phyloP scores from a whole-genome alignment of 176 grass and related monocot species.

The Saccharum spontaneum region DNA sequence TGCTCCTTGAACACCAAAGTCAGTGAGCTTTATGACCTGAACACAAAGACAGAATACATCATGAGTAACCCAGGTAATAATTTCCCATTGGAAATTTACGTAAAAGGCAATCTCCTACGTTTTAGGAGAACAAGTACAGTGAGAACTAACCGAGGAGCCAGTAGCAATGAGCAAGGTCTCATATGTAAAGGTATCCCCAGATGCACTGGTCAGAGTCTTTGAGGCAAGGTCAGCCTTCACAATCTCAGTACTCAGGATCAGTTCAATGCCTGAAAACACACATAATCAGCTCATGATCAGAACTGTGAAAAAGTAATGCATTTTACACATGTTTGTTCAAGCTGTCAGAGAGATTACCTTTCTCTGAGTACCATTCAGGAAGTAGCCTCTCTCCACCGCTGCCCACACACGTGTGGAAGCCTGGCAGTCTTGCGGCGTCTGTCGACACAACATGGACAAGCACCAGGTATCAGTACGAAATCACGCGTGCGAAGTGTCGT shows the following conservation, averaged over 20 bases:
- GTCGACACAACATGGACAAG: conserved; percentile 19
- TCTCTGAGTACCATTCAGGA: conserved; percentile 90
- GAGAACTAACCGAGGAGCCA: conserved; percentile 74
- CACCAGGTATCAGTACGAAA: conserved; percentile 8
- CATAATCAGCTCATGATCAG: neutral
- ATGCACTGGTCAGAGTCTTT: conserved; percentile 67
- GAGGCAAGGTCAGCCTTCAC: conserved; percentile 77
- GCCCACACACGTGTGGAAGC: conserved; percentile 87
- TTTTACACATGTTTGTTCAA: neutral
- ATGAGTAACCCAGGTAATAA: neutral
- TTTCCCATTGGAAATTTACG: neutral
- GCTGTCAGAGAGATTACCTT: conserved; percentile 46
- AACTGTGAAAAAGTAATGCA: neutral
- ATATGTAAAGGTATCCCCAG: conserved; percentile 61
- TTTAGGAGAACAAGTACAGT: neutral
- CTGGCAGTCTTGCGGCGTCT: conserved; percentile 86
- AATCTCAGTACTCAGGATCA: conserved; percentile 85
- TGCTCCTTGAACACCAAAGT: conserved; percentile 92
- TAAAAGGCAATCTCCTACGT: neutral
- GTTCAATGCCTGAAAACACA: conserved; percentile 64
- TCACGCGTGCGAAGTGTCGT: neutral
- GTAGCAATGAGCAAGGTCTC: conserved; percentile 80
- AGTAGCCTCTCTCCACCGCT: conserved; percentile 74
- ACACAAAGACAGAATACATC: neutral
- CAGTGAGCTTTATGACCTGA: conserved; percentile 81